These are phyloP conservation scores for Penstemon barbatus DNA, from an alignment of 257 asterid species.

Conservation along the genomic window DNA sequence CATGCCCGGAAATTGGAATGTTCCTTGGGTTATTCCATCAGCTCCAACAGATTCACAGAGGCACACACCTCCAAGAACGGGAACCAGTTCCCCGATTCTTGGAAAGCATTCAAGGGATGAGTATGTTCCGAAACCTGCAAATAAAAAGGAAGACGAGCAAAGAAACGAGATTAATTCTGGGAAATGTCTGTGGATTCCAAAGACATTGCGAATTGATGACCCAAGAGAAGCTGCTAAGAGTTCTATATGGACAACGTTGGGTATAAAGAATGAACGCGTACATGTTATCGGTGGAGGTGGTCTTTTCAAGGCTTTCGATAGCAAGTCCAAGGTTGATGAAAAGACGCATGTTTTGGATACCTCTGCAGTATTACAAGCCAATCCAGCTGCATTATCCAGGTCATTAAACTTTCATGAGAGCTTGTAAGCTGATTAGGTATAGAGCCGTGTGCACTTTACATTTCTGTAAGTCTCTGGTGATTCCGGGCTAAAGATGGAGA, in stretches of 20 bases:
- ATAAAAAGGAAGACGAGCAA: slow-evolving; percentile 21
- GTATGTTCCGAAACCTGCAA: slow-evolving; percentile 20
- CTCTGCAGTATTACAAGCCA: slow-evolving; percentile 64
- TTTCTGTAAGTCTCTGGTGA: not conserved
- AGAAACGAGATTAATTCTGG: slow-evolving; percentile 38
- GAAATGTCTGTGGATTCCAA: slow-evolving; percentile 71
- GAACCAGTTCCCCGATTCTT: slow-evolving; percentile 42
- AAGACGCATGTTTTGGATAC: slow-evolving; percentile 43
- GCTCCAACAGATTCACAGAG: slow-evolving; percentile 26
- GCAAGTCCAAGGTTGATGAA: slow-evolving; percentile 41
- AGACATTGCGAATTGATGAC: slow-evolving; percentile 66
- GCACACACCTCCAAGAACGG: slow-evolving; percentile 32
- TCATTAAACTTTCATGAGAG: slow-evolving; percentile 71
- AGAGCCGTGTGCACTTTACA: slow-evolving; percentile 16
- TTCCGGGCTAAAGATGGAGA: slow-evolving; percentile 10
- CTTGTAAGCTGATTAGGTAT: slow-evolving; percentile 29
- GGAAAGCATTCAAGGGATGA: slow-evolving; percentile 69
- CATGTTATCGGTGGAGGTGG: slow-evolving; percentile 49
- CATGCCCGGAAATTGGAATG: slow-evolving; percentile 27
- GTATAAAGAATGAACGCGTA: slow-evolving; percentile 48
- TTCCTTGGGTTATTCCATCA: slow-evolving; percentile 14
- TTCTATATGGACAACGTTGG: slow-evolving; percentile 76
- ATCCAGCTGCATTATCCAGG: slow-evolving; percentile 88
- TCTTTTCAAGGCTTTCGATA: slow-evolving; percentile 53
- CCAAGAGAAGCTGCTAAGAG: slow-evolving; percentile 78